Evolutionary conservation across 2,329 filamentous ascomycete species (phyloP), one percentile per base, ranked within the genome.

Genomic region (Aspergillus floridensis): DNA sequence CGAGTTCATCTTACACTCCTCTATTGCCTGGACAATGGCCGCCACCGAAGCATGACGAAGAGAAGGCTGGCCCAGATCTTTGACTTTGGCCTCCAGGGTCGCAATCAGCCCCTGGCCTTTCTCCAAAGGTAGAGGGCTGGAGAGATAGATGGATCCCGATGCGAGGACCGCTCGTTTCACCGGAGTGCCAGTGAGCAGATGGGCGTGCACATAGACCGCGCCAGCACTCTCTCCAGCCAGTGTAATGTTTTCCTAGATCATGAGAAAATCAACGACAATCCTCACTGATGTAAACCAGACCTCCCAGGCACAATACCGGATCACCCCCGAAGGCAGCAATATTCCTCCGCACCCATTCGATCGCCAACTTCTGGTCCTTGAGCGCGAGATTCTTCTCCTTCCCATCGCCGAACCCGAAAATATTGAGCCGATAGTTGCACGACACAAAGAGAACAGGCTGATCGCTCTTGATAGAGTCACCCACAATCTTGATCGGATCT

Each of bases 161-260:
- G 74, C 71, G 6, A 81, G 54, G 4, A 80, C 70, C 4, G 68
- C 74, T 48, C 75, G 70, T 31, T 66, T 71, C 0, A 77, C 64
- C 1, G 66, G 69, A 2, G 68, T 70, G 3, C 72, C 72, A 1
- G 69, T 68, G 21, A 74, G 69, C 14, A 77, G 44, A 65, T 77
- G 79, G 1, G 77, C 79, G 63, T 81, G 80, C 4, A 69, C 72
- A 24, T 80, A 80, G 1, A 81, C 70, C 2, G 76, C 80, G 0
- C 79, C 80, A 0, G 80, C 79, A 49, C 79, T 81, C 60, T 81
- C 79, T 4, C 79, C 79, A 0, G 73, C 73, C 2, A 81, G 56
- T 0, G 79, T 81, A 6, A 81, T 73, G 22, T 74, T 73, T 2
- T 69, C 22, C 75, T 79, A 32, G 16, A 3, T 19, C 21, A 22